phyloP scores from a whole-genome alignment of 768 basidiomycete species.

The Sarcodon sp. region DNA sequence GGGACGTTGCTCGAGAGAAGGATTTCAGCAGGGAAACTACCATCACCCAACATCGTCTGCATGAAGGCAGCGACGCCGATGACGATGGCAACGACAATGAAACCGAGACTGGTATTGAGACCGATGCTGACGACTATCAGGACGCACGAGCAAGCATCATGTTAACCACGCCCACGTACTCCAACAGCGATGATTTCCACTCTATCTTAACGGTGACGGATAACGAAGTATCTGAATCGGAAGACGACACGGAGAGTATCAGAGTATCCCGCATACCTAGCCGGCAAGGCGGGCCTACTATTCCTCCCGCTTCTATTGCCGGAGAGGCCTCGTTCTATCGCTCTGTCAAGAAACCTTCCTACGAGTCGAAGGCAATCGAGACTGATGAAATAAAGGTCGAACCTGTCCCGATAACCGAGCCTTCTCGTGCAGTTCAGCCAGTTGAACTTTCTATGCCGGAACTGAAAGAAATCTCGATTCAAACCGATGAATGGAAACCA shows the following conservation, averaged over 20 bases:
- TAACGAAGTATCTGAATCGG: constrained; percentile 47
- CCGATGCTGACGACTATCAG: constrained; percentile 59
- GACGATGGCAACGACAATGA: constrained; percentile 34
- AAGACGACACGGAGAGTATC: constrained; percentile 63
- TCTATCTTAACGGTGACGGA: constrained; percentile 61
- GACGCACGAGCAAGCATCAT: constrained; percentile 60
- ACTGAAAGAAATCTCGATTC: constrained; percentile 61
- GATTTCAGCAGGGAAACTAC: constrained; percentile 18
- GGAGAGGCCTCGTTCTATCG: constrained; percentile 6
- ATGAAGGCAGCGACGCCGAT: constrained; percentile 20
- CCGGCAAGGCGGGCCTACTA: constrained; percentile 14
- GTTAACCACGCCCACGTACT: constrained; percentile 52
- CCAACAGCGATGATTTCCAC: constrained; percentile 58
- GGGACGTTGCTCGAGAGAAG: constrained; percentile 5
- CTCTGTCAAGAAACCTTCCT: constrained; percentile 19
- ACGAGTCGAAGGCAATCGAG: constrained; percentile 35
- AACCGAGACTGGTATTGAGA: constrained; percentile 49
- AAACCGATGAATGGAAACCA: constrained; percentile 66
- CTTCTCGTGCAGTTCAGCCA: constrained; percentile 12
- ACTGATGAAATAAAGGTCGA: constrained; percentile 16
- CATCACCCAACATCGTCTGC: constrained; percentile 8
- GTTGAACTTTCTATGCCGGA: constrained; percentile 40
- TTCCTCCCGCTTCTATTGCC: constrained; percentile 10
- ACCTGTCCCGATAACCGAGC: constrained; percentile 12
- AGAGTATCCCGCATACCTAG: constrained; percentile 40